Evolutionary conservation across 306 rosid genomes (phyloP).

Genomic region (Rubus idaeus): DNA sequence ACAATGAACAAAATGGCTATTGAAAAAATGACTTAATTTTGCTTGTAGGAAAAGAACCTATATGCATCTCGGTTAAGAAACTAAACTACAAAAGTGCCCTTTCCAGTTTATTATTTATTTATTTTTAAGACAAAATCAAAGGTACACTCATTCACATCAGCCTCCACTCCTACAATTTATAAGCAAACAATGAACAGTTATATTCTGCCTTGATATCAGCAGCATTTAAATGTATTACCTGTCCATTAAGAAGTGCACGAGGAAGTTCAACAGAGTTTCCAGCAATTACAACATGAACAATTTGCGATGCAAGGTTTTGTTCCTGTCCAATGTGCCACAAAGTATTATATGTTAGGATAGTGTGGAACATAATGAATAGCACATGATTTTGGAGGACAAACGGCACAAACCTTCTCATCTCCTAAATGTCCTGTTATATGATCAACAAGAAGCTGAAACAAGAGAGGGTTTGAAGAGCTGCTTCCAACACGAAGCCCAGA

Average conservation of each 20-base stretch:
- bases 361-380: conserved; percentile 20
- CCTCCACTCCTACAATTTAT: conserved; percentile 6
- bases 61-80: background rate
- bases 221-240: conserved; percentile 49
- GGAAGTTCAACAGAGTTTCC: conserved; percentile 87
- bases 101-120: background rate
- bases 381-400: conserved; percentile 25
- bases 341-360: conserved; percentile 27
- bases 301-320: conserved; percentile 80
- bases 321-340: conserved; percentile 54
- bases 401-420: conserved; percentile 68
- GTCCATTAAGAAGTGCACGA: conserved; percentile 70
- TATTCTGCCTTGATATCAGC: background rate
- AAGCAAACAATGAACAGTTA: background rate
- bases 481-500: conserved; percentile 86
- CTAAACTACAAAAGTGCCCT: background rate
- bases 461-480: conserved; percentile 77
- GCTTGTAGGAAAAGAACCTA: background rate
- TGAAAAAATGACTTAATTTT: background rate
- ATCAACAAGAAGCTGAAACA: conserved; percentile 89
- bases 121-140: background rate
- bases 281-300: conserved; percentile 74
- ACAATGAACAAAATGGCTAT: conserved; percentile 23
- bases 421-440: conserved; percentile 97
- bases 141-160: background rate